phyloP scores from a whole-genome alignment of 176 grass and related monocot genomes.

The barley (Hordeum vulgare) region DNA sequence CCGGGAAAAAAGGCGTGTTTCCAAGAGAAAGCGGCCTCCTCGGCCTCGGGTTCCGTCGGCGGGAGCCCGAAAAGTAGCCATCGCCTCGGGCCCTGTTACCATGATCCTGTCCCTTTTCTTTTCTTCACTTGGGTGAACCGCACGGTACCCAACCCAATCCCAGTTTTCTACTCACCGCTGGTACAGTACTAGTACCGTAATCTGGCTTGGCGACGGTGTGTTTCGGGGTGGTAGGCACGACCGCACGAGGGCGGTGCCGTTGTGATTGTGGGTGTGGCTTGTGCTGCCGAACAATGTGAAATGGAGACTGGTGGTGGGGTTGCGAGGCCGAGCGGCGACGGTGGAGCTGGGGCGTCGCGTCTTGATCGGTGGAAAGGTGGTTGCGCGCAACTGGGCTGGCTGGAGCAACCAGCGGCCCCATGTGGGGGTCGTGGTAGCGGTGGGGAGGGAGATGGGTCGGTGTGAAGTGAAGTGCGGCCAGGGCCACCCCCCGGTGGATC shows the following conservation, averaged over 20 bases:
- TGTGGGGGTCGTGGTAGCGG: conserved; percentile 21
- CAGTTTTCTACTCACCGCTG: not conserved
- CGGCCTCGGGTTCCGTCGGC: conserved; percentile 34
- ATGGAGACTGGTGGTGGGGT: not conserved
- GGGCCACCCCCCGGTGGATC: conserved; percentile 15
- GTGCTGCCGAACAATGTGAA: not conserved
- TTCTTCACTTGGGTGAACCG: conserved; percentile 19
- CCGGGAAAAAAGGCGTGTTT: conserved; percentile 42
- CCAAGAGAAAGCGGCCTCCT: conserved; percentile 44
- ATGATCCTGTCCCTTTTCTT: conserved; percentile 31
- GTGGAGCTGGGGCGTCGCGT: conserved; percentile 10
- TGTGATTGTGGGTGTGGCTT: no score
- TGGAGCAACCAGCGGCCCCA: not conserved
- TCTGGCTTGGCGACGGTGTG: not conserved
- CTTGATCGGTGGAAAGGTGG: conserved; percentile 31
- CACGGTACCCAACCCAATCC: conserved; percentile 27
- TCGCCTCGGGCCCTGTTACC: conserved; percentile 13
- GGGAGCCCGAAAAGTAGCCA: not conserved
- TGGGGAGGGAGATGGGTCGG: not conserved
- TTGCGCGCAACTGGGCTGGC: no score
- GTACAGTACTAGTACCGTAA: no score
- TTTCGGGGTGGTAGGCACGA: not conserved
- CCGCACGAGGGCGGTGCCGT: not conserved
- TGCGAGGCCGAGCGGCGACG: not conserved
- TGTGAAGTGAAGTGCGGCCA: not conserved